phyloP scores from a whole-genome alignment of 768 basidiomycete genomes.

The Pholiota molesta region DNA sequence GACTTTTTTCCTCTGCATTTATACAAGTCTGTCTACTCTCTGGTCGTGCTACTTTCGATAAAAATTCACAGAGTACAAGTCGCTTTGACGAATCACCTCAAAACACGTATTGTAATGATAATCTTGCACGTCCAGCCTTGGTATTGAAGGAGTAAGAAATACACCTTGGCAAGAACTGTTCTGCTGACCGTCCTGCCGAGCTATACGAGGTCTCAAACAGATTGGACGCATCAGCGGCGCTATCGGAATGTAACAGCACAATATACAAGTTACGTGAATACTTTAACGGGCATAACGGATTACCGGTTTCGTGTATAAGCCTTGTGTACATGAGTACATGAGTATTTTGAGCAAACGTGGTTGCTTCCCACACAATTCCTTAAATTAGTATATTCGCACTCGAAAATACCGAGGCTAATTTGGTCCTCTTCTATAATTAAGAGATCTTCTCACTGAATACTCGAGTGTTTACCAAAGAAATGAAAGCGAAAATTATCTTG shows the following conservation, averaged over 20 bases:
- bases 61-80: background rate
- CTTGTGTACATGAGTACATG: background rate
- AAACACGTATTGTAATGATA: background rate
- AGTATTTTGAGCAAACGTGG: background rate
- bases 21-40: background rate
- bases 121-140: background rate
- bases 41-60: background rate
- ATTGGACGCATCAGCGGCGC: background rate
- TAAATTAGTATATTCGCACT: no score
- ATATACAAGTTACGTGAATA: background rate
- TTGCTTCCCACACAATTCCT: background rate
- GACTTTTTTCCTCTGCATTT: background rate
- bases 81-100: background rate
- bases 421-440: no score
- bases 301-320: background rate
- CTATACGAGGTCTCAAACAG: background rate
- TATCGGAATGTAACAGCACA: background rate
- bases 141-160: slow-evolving; percentile 1
- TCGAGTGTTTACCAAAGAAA: no score
- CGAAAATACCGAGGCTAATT: no score
- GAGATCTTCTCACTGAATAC: background rate
- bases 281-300: background rate
- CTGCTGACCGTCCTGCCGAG: slow-evolving; percentile 2
- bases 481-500: background rate
- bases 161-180: background rate